Evolutionary conservation across 345 rosid genomes (phyloP).

Genomic region (Trapa incisa): DNA sequence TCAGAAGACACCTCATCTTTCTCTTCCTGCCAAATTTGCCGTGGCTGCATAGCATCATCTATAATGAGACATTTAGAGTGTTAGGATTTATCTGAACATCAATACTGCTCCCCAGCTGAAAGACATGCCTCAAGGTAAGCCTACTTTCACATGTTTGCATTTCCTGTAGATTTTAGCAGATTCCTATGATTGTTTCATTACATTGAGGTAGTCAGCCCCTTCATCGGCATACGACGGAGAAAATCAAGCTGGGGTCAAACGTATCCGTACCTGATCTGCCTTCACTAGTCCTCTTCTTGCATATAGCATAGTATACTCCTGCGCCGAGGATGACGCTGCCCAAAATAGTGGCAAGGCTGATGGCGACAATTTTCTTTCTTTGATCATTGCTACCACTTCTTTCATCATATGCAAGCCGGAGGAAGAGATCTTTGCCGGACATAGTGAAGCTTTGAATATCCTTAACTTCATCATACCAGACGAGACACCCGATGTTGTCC

Average conservation of each 20-base stretch:
- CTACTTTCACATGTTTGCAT: no score
- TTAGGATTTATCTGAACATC: not conserved
- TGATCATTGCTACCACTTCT: not conserved
- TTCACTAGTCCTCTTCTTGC: not conserved
- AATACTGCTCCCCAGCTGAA: not conserved
- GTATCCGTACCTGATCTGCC: not conserved
- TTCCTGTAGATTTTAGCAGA: no score
- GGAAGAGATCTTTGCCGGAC: conserved; percentile 7
- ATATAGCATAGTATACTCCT: not conserved
- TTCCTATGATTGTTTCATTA: no score
- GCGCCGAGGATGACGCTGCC: conserved; percentile 1
- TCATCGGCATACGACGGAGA: no score
- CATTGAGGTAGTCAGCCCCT: no score
- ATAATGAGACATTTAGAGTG: not conserved
- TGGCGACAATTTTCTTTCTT: not conserved
- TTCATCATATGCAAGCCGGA: conserved; percentile 3
- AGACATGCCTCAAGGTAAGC: no score
- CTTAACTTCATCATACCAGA: not conserved
- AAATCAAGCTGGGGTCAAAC: not conserved
- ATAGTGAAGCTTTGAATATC: conserved; percentile 1
- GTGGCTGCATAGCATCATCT: not conserved
- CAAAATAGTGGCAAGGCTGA: not conserved
- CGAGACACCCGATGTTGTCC: conserved; percentile 3
- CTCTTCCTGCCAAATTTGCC: not conserved
- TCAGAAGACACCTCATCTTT: conserved; percentile 1